Base-by-base conservation (phyloP, 106 monocot genomes). In the Cymbidium sinense region DNA sequence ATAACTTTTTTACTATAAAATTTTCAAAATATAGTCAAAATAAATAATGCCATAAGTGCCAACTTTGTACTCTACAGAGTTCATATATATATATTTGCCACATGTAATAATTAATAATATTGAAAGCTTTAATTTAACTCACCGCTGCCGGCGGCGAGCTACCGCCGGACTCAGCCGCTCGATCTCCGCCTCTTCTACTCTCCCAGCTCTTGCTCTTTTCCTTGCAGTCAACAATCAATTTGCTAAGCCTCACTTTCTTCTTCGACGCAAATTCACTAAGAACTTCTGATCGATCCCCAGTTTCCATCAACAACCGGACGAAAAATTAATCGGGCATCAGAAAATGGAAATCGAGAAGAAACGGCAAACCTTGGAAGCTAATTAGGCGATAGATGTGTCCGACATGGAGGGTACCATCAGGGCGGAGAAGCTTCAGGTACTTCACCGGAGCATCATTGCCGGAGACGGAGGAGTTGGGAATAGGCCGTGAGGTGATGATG, bases 311-410 rank as follows among this genome's bases (percentile, higher is more conserved):
- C 9, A 7, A 27, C 54, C 54, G 54, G n/a, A n/a, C n/a, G 13
- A 52, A 17, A 52, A 61, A 23, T n/a, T 23, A 25, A 23, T 61
- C 7, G 23, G 23, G 12, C 47, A 25, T n/a, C 61, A 7, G 21
- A 9, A 61, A 27, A 61, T 7, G 1, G 27, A 61, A 23, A 61
- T 61, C 10, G n/a, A 1, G 61, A 27, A 23, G 23, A 27, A 61
- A 61, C 23, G n/a, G 13, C 47, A 47, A 30, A 87, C 90, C 90
- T 80, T 87, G 80, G 9, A 80, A 67, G 80, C 87, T 85, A 73
- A 90, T 75, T 72, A 90, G 87, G n/a, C 87, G 83, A 25, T 90
- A 90, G 65, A 79, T 79, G 17, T 85, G 85, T 35, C 90, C 90
- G 33, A 85, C 73, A 34, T 85, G 29, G 58, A 90, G 87, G 7